phyloP scores from a whole-genome alignment of 2,329 filamentous ascomycete genomes.

The Cylindrodendrum hubeiense region DNA sequence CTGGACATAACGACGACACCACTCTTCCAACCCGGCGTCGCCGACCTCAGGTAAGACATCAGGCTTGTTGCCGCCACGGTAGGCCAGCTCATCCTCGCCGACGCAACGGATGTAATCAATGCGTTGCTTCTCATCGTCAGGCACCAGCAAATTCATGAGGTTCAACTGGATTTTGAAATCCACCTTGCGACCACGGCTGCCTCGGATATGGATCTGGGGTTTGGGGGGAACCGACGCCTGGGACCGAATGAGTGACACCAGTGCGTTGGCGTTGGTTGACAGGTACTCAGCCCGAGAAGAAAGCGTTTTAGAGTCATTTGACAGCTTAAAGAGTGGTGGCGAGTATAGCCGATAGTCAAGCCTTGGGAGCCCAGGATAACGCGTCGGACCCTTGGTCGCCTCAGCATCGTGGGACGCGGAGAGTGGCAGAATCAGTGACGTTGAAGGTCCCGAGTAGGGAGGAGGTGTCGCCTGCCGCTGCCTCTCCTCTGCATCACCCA shows the following conservation, averaged over 20 bases:
- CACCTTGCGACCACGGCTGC: slow-evolving; percentile 56
- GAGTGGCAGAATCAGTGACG: not conserved
- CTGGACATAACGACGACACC: slow-evolving; percentile 62
- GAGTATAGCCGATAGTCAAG: slow-evolving; percentile 66
- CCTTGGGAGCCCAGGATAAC: slow-evolving; percentile 60
- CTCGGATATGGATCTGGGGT: slow-evolving; percentile 63
- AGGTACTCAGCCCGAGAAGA: slow-evolving; percentile 62
- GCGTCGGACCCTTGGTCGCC: slow-evolving; percentile 41
- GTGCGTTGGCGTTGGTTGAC: slow-evolving; percentile 58
- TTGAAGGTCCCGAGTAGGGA: slow-evolving; percentile 41
- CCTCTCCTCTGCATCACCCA: not conserved
- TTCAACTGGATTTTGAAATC: slow-evolving; percentile 69
- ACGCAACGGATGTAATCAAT: slow-evolving; percentile 68
- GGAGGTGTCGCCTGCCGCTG: slow-evolving; percentile 30
- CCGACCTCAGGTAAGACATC: slow-evolving; percentile 58
- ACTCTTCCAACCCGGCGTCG: slow-evolving; percentile 60
- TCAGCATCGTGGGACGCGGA: slow-evolving; percentile 10
- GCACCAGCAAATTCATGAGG: slow-evolving; percentile 65
- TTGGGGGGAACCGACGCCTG: slow-evolving; percentile 68
- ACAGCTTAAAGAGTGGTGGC: slow-evolving; percentile 65
- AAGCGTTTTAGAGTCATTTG: slow-evolving; percentile 61
- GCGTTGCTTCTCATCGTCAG: slow-evolving; percentile 57
- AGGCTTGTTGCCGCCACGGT: slow-evolving; percentile 60
- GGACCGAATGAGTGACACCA: slow-evolving; percentile 60
- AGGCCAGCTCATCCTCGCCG: slow-evolving; percentile 61